These are phyloP conservation scores for Phoma herbarum DNA, from an alignment of 2,329 filamentous ascomycete species.

Conservation along the genomic window DNA sequence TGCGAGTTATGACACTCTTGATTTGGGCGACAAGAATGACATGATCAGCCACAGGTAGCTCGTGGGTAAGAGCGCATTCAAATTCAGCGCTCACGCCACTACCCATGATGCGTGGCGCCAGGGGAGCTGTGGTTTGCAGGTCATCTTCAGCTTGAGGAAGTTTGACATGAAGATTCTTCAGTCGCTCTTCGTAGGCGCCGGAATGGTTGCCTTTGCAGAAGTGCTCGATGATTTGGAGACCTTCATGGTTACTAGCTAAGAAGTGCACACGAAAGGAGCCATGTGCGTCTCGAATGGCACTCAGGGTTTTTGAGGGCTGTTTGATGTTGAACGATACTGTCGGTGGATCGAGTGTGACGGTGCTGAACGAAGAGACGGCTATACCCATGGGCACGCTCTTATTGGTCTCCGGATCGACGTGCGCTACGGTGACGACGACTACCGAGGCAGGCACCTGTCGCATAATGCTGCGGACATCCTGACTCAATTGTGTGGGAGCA, in stretches of 20 bases:
- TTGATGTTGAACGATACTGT: constrained; percentile 71
- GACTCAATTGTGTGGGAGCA: constrained; percentile 12
- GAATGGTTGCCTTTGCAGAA: constrained; percentile 44
- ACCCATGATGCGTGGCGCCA: constrained; percentile 31
- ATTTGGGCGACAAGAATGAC: constrained; percentile 58
- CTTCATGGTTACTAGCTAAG: constrained; percentile 45
- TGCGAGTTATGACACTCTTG: constrained; percentile 18
- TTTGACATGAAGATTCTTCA: constrained; percentile 13
- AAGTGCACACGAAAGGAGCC: constrained; percentile 61
- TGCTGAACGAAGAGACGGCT: constrained; percentile 69
- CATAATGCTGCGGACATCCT: constrained; percentile 54
- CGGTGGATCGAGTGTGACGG: constrained; percentile 65
- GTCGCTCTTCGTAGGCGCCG: constrained; percentile 32
- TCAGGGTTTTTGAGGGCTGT: constrained; percentile 63
- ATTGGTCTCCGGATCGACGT: constrained; percentile 24
- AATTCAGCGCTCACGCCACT: constrained; percentile 40
- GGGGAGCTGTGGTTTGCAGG: constrained; percentile 8
- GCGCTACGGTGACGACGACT: constrained; percentile 60
- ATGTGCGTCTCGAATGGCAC: constrained; percentile 58
- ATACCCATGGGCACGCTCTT: constrained; percentile 51
- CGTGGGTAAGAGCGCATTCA: constrained; percentile 47
- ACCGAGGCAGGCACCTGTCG: constrained; percentile 66
- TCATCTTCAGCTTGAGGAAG: constrained; percentile 17
- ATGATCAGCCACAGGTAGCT: constrained; percentile 57
- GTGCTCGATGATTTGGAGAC: constrained; percentile 40